These are phyloP conservation scores for Penicillium sp. DNA, from an alignment of 2,329 filamentous ascomycete species.

Conservation along the genomic window DNA sequence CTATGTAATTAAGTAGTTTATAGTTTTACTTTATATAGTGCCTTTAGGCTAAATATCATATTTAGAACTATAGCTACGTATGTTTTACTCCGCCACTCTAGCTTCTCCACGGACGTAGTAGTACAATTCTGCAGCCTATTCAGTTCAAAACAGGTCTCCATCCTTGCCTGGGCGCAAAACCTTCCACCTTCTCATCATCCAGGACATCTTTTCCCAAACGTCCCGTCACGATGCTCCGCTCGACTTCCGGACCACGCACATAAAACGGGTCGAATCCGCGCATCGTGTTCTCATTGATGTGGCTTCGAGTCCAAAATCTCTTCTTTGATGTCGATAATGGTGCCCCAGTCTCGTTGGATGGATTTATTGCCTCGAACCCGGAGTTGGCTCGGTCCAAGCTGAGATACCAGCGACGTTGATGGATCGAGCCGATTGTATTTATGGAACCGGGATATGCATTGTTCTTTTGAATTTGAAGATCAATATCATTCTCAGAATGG, in stretches of 20 bases:
- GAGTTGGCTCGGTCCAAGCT: constrained; percentile 60
- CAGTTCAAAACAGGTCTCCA: constrained; percentile 50
- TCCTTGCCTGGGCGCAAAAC: constrained; percentile 58
- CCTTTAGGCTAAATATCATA: no score
- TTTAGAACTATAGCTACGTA: no score
- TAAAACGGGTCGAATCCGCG: constrained; percentile 58
- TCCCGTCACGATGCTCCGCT: constrained; percentile 67
- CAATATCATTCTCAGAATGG: constrained; percentile 35
- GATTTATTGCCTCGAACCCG: constrained; percentile 50
- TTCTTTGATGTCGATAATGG: constrained; percentile 1
- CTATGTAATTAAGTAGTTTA: no score
- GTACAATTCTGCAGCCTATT: no score
- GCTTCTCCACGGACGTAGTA: no score
- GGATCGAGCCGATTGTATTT: constrained; percentile 66
- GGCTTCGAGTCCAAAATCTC: constrained; percentile 30
- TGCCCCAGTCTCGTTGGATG: not conserved
- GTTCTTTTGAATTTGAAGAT: constrained; percentile 55
- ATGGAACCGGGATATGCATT: constrained; percentile 67
- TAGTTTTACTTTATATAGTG: no score
- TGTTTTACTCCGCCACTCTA: no score
- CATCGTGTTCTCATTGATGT: constrained; percentile 13
- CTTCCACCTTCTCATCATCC: constrained; percentile 59
- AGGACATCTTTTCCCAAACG: constrained; percentile 60
- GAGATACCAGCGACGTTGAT: constrained; percentile 67
- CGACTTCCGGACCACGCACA: constrained; percentile 59